Evolutionary conservation across 1,284 basidiomycete genomes (phyloP), one percentile per base, ranked within the genome.

Genomic region (Golubevia sp.): DNA sequence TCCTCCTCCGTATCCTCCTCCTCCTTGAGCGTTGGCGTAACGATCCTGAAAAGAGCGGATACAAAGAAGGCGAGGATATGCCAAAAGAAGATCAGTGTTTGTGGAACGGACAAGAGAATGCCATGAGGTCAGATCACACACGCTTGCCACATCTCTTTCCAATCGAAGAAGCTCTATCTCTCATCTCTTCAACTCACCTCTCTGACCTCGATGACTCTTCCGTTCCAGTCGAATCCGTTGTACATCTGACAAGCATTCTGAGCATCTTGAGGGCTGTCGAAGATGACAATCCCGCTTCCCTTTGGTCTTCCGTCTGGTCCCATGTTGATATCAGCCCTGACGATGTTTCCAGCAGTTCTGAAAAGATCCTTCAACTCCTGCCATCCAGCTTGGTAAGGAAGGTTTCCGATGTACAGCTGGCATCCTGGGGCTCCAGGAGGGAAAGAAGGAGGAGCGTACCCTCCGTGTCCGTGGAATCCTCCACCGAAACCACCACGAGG

Each of bases 301-400:
- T 96, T 97, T 30, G 94, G 92, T 18, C 91, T 88, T 18, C 96
- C 96, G 85, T 98, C 94, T 20, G 90, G 89, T 64, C 90, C 91
- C 73, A 94, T 91, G 76, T 94, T 94, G 75, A 97, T 91, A 83
- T 99, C 95, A 61, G 96, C 94, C 49, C 95, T 90, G 66, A 97
- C 89, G 74, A 97, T 94, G 79, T 92, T 93, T 25, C 96, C 95
- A 49, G 95, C 93, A 30, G 92, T 89, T 61, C 95, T 90, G 90
- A 98, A 97, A 30, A 98, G 86, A 84, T 98, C 95, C 84, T 98
- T 99, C 64, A 99, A 87, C 83, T 99, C 96, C 84, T 99, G 96
- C 96, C 96, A 99, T 49, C 93, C 93, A 30, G 94, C 94, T 85
- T 94, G 93, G 79, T 92, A 92, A 0, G 95, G 96, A 34, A 70